These are phyloP conservation scores for Beauveria australis DNA, from an alignment of 2,329 filamentous ascomycete genomes.

Conservation along the genomic window DNA sequence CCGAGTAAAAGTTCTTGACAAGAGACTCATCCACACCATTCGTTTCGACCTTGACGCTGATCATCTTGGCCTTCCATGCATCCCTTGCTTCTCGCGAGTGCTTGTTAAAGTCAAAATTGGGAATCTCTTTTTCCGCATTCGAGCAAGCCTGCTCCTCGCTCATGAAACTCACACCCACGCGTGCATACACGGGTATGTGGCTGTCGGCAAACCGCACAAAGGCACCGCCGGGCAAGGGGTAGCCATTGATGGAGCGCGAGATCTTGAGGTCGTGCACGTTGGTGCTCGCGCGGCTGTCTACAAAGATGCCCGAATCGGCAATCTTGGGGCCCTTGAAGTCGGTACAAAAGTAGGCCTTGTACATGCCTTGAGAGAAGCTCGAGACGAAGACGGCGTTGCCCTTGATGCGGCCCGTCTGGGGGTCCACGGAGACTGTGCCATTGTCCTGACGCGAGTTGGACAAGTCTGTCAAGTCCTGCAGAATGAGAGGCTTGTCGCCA, in stretches of 20 bases:
- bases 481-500: constrained; percentile 45
- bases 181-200: constrained; percentile 47
- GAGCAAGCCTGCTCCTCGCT: constrained; percentile 56
- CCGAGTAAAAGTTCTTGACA: constrained; percentile 60
- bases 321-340: constrained; percentile 55
- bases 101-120: constrained; percentile 53
- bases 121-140: constrained; percentile 63
- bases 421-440: constrained; percentile 46
- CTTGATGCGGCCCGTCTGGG: constrained; percentile 49
- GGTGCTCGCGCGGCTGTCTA: constrained; percentile 44
- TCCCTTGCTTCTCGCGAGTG: constrained; percentile 43
- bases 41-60: constrained; percentile 46
- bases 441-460: constrained; percentile 51
- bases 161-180: constrained; percentile 64
- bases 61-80: constrained; percentile 55
- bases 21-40: constrained; percentile 44
- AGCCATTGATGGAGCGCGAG: constrained; percentile 41
- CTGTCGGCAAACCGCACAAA: constrained; percentile 52
- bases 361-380: constrained; percentile 57
- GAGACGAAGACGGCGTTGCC: constrained; percentile 55
- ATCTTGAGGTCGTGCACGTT: constrained; percentile 39
- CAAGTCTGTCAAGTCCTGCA: constrained; percentile 59
- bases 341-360: constrained; percentile 55
- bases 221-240: constrained; percentile 51
- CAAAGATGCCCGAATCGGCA: constrained; percentile 53